Percentiles rank a stretch among this genome's conserved stretches.
Evolutionary conservation across 805 yeast genomes (phyloP).

Genomic region (Yarrowia phangngaensis): DNA sequence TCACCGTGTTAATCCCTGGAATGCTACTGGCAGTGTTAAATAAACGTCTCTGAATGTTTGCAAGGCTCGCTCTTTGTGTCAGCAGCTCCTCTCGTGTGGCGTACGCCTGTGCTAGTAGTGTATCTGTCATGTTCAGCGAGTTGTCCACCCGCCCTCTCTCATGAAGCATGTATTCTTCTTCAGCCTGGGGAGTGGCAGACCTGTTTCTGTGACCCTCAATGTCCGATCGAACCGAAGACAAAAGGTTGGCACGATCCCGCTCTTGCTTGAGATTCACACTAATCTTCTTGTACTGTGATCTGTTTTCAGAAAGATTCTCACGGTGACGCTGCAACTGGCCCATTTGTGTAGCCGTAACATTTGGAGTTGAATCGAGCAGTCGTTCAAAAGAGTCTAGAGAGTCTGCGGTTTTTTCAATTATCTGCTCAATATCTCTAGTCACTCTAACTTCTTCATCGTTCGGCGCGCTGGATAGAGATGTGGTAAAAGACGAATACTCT

Average conservation of each 20-base stretch:
- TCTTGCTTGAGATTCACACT: slow-evolving; percentile 61
- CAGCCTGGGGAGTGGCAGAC: slow-evolving; percentile 40
- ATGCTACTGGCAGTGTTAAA: slow-evolving; percentile 59
- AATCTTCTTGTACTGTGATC: slow-evolving; percentile 58
- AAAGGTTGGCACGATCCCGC: slow-evolving; percentile 67
- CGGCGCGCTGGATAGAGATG: slow-evolving; percentile 48
- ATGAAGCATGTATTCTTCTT: slow-evolving; percentile 70
- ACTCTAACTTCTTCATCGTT: slow-evolving; percentile 48
- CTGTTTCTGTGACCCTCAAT: slow-evolving; percentile 62
- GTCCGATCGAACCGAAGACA: slow-evolving; percentile 74
- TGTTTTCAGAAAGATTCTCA: slow-evolving; percentile 69
- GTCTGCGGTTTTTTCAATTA: slow-evolving; percentile 54
- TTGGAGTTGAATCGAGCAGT: slow-evolving; percentile 53
- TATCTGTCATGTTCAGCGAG: slow-evolving; percentile 72
- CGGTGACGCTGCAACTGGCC: slow-evolving; percentile 81
- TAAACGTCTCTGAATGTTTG: slow-evolving; percentile 60
- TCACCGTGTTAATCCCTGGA: slow-evolving; percentile 77
- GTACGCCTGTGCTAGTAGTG: slow-evolving; percentile 76
- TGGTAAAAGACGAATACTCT: slow-evolving; percentile 53
- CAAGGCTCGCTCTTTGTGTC: slow-evolving; percentile 63
- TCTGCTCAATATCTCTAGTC: slow-evolving; percentile 49
- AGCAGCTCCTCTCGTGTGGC: slow-evolving; percentile 82
- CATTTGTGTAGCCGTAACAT: slow-evolving; percentile 64
- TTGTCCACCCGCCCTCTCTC: slow-evolving; percentile 71
- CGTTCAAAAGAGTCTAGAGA: slow-evolving; percentile 50